Evolutionary conservation across 306 rosid genomes (phyloP).

Genomic region (Macrotyloma uniflorum): DNA sequence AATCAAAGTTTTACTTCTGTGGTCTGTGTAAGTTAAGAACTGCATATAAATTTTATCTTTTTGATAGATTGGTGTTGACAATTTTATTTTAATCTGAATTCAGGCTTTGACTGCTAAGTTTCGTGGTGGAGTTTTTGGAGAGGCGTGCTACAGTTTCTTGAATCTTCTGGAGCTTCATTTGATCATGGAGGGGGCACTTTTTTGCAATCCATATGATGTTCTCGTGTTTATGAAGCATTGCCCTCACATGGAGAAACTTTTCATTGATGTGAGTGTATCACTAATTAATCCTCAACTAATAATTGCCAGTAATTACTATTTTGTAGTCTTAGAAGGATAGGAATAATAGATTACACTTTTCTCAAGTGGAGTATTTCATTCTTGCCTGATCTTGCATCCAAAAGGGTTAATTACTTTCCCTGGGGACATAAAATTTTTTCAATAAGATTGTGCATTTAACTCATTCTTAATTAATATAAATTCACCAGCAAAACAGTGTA

Average conservation of each 20-base stretch:
- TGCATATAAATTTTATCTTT: neutral
- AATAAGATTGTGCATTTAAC: neutral
- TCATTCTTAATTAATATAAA: neutral
- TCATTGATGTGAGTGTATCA: conserved; percentile 50
- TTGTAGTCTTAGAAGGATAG: neutral
- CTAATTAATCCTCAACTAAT: neutral
- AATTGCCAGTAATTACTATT: neutral
- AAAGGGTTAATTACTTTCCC: neutral
- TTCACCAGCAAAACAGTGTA: neutral
- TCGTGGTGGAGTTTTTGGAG: conserved; percentile 12
- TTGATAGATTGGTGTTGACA: neutral
- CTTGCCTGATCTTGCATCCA: neutral
- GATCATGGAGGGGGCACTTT: conserved; percentile 39
- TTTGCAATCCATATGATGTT: conserved; percentile 49
- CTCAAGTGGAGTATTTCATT: neutral
- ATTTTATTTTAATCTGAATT: neutral
- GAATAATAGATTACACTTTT: neutral
- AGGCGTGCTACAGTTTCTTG: neutral
- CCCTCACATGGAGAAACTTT: conserved; percentile 38
- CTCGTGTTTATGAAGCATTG: conserved; percentile 38
- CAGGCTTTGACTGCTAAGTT: conserved; percentile 43
- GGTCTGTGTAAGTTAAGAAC: neutral
- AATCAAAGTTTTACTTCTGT: neutral
- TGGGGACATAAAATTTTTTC: neutral
- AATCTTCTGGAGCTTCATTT: conserved; percentile 51